Conservation (phyloP, 2,329 filamentous ascomycete genomes). For the Clonostachys byssicola region DNA sequence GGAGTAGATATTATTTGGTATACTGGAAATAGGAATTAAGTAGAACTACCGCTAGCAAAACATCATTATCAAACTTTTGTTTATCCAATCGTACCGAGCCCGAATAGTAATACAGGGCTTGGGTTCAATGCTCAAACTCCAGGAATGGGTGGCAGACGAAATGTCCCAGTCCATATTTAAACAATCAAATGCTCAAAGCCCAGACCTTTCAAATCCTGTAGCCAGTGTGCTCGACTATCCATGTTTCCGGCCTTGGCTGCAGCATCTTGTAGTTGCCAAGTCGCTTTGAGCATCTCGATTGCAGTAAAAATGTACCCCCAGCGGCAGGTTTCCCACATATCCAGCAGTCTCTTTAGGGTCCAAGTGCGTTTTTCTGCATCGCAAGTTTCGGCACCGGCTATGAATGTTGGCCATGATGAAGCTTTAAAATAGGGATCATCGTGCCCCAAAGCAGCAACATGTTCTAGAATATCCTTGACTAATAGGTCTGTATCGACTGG, state of each 20-base stretch:
- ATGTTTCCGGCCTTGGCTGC: constrained; percentile 9
- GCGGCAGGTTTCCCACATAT: constrained; percentile 38
- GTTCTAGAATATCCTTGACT: constrained; percentile 42
- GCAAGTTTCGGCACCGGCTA: constrained; percentile 51
- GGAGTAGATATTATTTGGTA: no score
- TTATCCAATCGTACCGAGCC: no score
- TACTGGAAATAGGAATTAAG: no score
- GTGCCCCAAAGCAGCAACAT: constrained; percentile 42
- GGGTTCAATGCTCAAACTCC: no score
- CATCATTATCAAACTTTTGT: no score
- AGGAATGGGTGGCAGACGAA: no score
- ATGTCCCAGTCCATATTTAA: constrained; percentile 8
- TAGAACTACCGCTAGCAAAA: no score
- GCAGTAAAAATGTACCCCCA: constrained; percentile 48
- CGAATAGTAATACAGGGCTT: no score
- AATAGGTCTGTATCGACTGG: constrained; percentile 37
- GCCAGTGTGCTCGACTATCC: constrained; percentile 22
- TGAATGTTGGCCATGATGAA: constrained; percentile 55
- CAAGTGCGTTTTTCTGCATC: constrained; percentile 40
- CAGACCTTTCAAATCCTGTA: constrained; percentile 34
- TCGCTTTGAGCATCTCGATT: constrained; percentile 41
- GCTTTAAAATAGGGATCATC: constrained; percentile 52
- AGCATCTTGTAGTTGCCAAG: constrained; percentile 38
- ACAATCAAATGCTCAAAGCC: constrained; percentile 42
- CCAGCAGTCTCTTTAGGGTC: constrained; percentile 42